These are phyloP conservation scores for Magnaporthales sp. DNA, from an alignment of 2,329 filamentous ascomycete genomes.

Conservation along the genomic window DNA sequence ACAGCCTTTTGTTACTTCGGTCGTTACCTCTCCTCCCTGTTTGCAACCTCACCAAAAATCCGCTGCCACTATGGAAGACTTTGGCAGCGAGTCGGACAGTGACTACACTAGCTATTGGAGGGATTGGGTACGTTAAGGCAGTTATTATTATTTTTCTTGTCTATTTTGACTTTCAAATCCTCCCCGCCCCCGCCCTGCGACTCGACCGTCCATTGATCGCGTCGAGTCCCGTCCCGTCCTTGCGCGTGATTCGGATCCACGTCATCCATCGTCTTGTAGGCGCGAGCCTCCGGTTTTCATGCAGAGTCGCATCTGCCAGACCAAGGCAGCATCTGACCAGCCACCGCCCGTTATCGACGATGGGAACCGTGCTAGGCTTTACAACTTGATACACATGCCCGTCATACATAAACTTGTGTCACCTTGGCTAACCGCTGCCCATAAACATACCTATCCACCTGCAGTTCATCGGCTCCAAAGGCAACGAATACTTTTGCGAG, in stretches of 20 bases:
- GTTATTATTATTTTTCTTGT: not conserved
- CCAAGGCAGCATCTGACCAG: not conserved
- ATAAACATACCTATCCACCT: not conserved
- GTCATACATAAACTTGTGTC: not conserved
- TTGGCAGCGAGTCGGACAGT: slow-evolving; percentile 94
- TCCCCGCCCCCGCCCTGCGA: slow-evolving; percentile 1
- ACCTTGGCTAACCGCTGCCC: not conserved
- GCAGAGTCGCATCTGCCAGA: not conserved
- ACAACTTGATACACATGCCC: not conserved
- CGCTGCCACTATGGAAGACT: slow-evolving; percentile 73
- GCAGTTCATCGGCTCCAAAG: slow-evolving; percentile 94
- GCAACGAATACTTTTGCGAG: slow-evolving; percentile 99
- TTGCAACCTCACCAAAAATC: not conserved
- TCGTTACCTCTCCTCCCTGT: not conserved
- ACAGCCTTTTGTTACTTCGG: not conserved
- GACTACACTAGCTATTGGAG: slow-evolving; percentile 99
- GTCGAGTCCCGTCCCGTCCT: not conserved
- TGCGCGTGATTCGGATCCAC: slow-evolving; percentile 6
- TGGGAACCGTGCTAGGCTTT: not conserved
- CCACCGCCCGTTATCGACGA: not conserved
- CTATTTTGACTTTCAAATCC: not conserved
- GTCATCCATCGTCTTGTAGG: not conserved
- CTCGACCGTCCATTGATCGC: not conserved
- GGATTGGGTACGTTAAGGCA: slow-evolving; percentile 74
- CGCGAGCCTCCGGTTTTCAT: not conserved